These are phyloP conservation scores for Acacia concinna DNA, from an alignment of 331 rosid genomes.

Conservation along the genomic window DNA sequence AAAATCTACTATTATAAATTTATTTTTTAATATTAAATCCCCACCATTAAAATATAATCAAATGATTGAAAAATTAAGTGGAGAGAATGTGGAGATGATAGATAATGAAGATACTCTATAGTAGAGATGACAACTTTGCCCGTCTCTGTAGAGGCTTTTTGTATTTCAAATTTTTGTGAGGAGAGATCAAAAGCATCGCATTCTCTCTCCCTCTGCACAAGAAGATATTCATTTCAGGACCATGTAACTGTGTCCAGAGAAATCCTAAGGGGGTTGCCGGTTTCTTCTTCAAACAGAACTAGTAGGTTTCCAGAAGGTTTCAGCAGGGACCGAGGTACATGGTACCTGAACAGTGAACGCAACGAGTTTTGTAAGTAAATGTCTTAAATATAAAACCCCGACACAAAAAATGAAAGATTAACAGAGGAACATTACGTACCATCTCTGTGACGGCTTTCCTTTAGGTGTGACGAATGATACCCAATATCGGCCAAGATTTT, in stretches of 20 bases:
- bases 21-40: no score
- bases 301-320: constrained; percentile 60
- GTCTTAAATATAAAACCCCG: background rate
- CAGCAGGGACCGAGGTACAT: constrained; percentile 77
- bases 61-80: no score
- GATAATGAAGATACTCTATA: no score
- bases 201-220: no score
- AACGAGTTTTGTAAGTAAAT: constrained; percentile 14
- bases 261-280: constrained; percentile 19
- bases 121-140: background rate
- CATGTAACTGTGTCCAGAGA: constrained; percentile 44
- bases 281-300: constrained; percentile 24
- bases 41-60: no score
- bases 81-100: no score
- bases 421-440: constrained; percentile 44
- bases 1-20: no score
- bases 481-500: constrained; percentile 84
- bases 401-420: background rate
- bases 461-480: constrained; percentile 61
- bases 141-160: background rate
- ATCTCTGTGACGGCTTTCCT: constrained; percentile 77
- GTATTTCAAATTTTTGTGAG: background rate
- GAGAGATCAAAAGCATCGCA: background rate
- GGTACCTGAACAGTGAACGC: constrained; percentile 76
- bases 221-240: background rate